Evolutionary conservation across 2,329 filamentous ascomycete genomes (phyloP).

Genomic region (Rutstroemia sp.): DNA sequence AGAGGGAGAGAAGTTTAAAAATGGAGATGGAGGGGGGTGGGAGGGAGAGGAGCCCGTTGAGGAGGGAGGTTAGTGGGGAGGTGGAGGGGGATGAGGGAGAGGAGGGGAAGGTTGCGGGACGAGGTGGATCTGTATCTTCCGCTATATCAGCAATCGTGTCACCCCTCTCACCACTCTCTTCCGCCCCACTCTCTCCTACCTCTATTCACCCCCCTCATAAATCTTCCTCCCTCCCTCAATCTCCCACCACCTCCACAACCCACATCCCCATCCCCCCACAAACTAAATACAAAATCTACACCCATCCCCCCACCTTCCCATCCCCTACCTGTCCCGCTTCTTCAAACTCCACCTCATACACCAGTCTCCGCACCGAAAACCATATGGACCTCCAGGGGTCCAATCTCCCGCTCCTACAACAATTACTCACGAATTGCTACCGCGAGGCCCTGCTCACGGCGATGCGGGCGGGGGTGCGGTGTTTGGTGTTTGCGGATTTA

Average conservation of each 20-base stretch:
- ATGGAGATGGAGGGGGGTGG: too few relatives aligned
- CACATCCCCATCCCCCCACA: too few relatives aligned
- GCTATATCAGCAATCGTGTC: too few relatives aligned
- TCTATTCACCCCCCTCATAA: not conserved
- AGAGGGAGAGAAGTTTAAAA: too few relatives aligned
- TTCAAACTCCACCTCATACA: too few relatives aligned
- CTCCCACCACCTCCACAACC: not conserved
- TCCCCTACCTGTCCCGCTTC: too few relatives aligned
- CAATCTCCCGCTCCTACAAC: not conserved
- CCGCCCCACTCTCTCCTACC: not conserved
- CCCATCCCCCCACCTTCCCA: not conserved
- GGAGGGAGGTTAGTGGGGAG: too few relatives aligned
- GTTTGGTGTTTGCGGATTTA: not conserved
- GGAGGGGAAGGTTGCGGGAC: too few relatives aligned
- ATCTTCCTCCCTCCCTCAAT: not conserved
- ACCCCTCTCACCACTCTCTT: not conserved
- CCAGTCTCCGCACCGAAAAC: not conserved
- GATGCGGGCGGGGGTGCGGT: not conserved
- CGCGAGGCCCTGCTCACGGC: not conserved
- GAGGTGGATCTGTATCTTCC: too few relatives aligned
- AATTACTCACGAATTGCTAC: not conserved
- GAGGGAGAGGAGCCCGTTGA: too few relatives aligned
- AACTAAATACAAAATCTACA: not conserved
- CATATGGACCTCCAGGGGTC: not conserved
- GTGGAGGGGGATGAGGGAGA: too few relatives aligned